phyloP scores from a whole-genome alignment of 371 early-diverging fungal species.

The Circinella minor region DNA sequence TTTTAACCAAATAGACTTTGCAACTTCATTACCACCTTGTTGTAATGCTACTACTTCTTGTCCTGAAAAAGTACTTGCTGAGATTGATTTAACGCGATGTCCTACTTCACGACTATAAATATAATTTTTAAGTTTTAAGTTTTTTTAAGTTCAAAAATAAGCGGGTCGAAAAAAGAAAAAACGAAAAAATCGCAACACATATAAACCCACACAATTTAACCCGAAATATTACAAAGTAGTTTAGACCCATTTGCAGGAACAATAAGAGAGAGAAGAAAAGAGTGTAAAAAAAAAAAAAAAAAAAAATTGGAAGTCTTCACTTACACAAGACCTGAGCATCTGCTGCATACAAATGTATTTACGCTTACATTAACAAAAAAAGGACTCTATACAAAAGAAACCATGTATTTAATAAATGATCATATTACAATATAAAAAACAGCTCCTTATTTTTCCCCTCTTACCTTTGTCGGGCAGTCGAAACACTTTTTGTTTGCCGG shows the following conservation, averaged over 20 bases:
- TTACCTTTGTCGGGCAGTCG: constrained; percentile 67
- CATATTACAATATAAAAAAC: background rate
- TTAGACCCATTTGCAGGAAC: no score
- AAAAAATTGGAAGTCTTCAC: constrained; percentile 1
- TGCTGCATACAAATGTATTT: constrained; percentile 65
- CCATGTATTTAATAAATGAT: no score
- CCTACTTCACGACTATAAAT: constrained; percentile 66
- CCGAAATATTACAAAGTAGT: no score
- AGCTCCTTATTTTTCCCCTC: no score
- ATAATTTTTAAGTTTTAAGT: background rate
- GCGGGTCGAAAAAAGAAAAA: background rate
- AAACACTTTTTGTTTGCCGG: constrained; percentile 71
- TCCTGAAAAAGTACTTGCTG: constrained; percentile 67
- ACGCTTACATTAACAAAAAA: constrained; percentile 68
- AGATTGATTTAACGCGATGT: constrained; percentile 72
- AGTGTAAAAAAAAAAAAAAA: no score
- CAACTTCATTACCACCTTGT: constrained; percentile 65
- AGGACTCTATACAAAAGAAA: constrained; percentile 49
- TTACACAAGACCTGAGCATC: constrained; percentile 72
- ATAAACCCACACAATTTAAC: background rate
- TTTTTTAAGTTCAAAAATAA: background rate
- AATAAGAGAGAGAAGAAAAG: background rate
- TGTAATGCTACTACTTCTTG: constrained; percentile 62
- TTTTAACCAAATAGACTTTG: constrained; percentile 37
- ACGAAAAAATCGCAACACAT: no score